Conservation (phyloP, 108 stramenopile genomes). For the Fragilaria crotonensis region DNA sequence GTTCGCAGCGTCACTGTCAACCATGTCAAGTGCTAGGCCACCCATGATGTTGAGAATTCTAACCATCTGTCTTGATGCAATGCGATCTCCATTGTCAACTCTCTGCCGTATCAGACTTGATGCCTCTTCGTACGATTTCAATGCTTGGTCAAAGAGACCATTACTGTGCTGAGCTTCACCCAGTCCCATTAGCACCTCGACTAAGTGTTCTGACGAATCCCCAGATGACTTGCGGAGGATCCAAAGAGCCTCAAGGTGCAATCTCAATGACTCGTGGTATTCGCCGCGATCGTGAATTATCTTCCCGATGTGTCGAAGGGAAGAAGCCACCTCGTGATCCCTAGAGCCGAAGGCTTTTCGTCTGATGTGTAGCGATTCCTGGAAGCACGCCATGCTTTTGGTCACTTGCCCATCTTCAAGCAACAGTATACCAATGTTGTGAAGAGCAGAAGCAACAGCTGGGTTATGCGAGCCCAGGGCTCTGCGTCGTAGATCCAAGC, state of each 20-base stretch:
- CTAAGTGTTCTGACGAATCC: not conserved
- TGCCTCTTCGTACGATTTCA: slow-evolving; percentile 4
- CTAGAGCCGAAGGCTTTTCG: not conserved
- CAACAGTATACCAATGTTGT: slow-evolving; percentile 12
- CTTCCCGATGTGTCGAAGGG: slow-evolving; percentile 1
- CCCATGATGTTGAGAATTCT: slow-evolving; percentile 5
- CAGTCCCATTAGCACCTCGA: slow-evolving; percentile 3
- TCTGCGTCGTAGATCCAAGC: not conserved
- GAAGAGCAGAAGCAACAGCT: slow-evolving; percentile 9
- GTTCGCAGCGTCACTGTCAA: not conserved
- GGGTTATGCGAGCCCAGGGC: slow-evolving; percentile 6
- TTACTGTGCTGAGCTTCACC: slow-evolving; percentile 2
- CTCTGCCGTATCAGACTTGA: not conserved
- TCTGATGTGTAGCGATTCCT: slow-evolving; percentile 5
- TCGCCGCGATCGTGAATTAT: slow-evolving; percentile 6
- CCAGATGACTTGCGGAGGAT: not conserved
- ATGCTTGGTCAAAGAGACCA: not conserved
- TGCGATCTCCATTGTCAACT: not conserved
- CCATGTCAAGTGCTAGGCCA: not conserved
- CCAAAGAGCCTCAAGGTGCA: slow-evolving; percentile 2
- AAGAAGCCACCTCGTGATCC: not conserved
- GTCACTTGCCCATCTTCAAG: slow-evolving; percentile 1
- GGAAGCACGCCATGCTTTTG: not conserved
- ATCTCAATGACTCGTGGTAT: slow-evolving; percentile 3
- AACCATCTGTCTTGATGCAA: not conserved